These are phyloP conservation scores for Bacterosira constricta DNA, from an alignment of 108 stramenopile species.

Conservation along the genomic window DNA sequence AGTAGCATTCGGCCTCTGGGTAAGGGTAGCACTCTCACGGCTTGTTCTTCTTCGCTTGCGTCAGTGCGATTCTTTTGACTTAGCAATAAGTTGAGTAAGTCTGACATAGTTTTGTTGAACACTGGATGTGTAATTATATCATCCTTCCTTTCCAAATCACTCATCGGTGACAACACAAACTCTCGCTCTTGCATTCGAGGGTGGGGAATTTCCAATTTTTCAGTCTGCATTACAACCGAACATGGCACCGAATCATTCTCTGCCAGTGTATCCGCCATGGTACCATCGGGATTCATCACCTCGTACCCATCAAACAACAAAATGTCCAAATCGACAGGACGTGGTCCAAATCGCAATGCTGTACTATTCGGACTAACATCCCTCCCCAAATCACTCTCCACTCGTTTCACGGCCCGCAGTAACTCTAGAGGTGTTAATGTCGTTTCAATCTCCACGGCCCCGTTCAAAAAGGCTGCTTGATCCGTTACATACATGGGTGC, in stretches of 20 bases:
- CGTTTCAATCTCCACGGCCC: conserved; percentile 79
- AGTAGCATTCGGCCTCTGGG: conserved; percentile 64
- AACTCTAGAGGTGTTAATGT: conserved; percentile 56
- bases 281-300: conserved; percentile 18
- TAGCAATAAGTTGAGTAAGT: conserved; percentile 42
- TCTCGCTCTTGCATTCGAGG: conserved; percentile 84
- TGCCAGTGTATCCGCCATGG: conserved; percentile 9
- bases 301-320: conserved; percentile 63
- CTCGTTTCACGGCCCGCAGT: conserved; percentile 56
- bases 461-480: conserved; percentile 89
- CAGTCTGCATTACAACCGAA: conserved; percentile 45
- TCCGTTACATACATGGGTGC: conserved; percentile 88
- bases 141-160: conserved; percentile 56
- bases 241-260: neutral
- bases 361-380: conserved; percentile 38
- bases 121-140: conserved; percentile 47
- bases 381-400: conserved; percentile 74
- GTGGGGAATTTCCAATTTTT: conserved; percentile 85
- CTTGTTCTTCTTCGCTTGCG: conserved; percentile 2
- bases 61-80: neutral
- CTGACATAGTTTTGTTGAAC: conserved; percentile 46
- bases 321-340: conserved; percentile 92
- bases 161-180: conserved; percentile 93
- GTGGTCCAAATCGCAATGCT: conserved; percentile 74
- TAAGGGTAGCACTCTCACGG: conserved; percentile 68